Conservation (phyloP, 345 rosid species). For the Erucastrum elatum region DNA sequence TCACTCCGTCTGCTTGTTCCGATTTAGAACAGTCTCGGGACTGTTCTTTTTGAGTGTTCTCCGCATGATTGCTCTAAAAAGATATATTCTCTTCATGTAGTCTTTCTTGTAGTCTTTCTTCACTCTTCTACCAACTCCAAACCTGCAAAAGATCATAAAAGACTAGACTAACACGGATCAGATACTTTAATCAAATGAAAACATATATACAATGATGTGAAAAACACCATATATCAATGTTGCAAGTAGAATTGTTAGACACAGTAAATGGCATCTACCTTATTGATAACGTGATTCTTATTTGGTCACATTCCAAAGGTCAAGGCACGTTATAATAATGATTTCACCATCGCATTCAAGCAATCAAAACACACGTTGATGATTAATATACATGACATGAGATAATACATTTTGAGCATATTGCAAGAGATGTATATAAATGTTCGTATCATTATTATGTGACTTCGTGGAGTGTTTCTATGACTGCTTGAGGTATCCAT, state of each 20-base stretch:
- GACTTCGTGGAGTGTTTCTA: conserved; percentile 21
- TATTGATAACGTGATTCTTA: neutral
- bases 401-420: neutral
- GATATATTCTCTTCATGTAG: too few species aligned
- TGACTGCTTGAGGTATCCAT: conserved; percentile 58
- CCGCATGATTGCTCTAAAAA: too few species aligned
- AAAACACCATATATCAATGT: too few species aligned
- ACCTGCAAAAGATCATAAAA: too few species aligned
- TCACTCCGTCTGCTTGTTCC: too few species aligned
- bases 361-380: neutral
- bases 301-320: neutral
- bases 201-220: too few species aligned
- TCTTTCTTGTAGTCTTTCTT: too few species aligned
- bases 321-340: neutral
- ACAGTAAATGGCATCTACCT: neutral
- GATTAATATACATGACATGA: conserved; percentile 10
- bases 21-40: too few species aligned
- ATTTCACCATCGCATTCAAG: neutral
- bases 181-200: too few species aligned
- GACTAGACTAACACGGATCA: too few species aligned
- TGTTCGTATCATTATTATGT: neutral
- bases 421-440: conserved; percentile 1
- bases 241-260: neutral
- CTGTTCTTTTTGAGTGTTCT: too few species aligned
- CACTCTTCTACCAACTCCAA: too few species aligned